Evolutionary conservation across 148 eudicot species (phyloP).

Genomic region (Rhododendron ferrugineum): DNA sequence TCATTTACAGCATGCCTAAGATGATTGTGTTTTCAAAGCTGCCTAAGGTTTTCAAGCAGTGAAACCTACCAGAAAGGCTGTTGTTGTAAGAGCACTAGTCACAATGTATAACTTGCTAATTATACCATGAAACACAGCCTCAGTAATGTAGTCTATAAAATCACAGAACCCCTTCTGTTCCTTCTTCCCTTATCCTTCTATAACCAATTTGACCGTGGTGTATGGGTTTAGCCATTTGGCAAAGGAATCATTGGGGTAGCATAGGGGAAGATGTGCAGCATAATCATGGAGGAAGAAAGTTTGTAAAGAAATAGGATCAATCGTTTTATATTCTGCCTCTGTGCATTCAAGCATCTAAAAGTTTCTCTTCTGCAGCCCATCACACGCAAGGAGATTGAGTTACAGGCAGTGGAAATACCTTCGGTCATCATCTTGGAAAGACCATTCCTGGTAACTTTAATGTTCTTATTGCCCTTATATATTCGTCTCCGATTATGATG

Average conservation of each 20-base stretch:
- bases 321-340: background rate
- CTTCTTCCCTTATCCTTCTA: background rate
- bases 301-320: background rate
- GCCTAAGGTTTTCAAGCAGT: background rate
- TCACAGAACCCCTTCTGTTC: background rate
- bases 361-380: constrained; percentile 62
- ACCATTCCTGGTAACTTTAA: constrained; percentile 60
- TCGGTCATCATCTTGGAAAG: constrained; percentile 57
- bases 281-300: constrained; percentile 2
- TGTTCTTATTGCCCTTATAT: background rate
- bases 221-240: background rate
- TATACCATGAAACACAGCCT: background rate
- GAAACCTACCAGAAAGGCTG: background rate
- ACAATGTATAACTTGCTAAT: background rate
- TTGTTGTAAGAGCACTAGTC: background rate
- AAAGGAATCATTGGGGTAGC: background rate
- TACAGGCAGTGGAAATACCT: constrained; percentile 64
- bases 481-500: background rate
- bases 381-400: constrained; percentile 74
- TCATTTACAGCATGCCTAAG: background rate
- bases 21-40: background rate
- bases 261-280: background rate
- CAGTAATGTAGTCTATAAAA: background rate
- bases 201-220: background rate
- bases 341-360: constrained; percentile 5